Base-by-base conservation (phyloP, 2,329 filamentous ascomycete genomes). In the Pestalotiopsis sp. region DNA sequence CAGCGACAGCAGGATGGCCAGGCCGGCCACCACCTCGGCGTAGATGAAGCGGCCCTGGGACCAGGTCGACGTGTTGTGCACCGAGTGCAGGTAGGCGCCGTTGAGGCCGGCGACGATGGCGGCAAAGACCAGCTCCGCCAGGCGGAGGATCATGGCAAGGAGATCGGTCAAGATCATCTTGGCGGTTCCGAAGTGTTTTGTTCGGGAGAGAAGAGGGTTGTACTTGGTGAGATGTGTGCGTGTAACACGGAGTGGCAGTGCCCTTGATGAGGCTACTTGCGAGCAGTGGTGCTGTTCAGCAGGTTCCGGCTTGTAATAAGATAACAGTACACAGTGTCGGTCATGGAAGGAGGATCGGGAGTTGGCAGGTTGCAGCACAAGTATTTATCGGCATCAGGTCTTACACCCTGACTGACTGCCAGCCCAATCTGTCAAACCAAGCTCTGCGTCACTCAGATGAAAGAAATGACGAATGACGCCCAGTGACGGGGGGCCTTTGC, bases 71-170 rank as follows among this genome's bases (percentile, higher is more conserved):
- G 83, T 78, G 41, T 82, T 72, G 25, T 82, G 70, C 64, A 82
- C 82, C 3, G 80, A 73, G 76, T 89, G 85, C 31, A 94, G 87
- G 78, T 91, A 92, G 72, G 88, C 78, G 65, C 90, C 91, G 69
- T 91, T 89, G 70, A 94, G 84, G 70, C 91, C 92, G 27, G 91
- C 89, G 65, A 93, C 90, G 70, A 94, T 91, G 73, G 88, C 86
- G n/a, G 87, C 90, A 76, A 92, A 94, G 75, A 85, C 88, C 71
- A 95, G 85, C 82, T 93, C 85, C 73, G 84, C 85, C 13, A 87
- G 77, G 76, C 90, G 88, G 73, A 92, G 83, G 74, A 87, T 77
- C 71, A 90, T 83, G 27, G 87, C 88, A 36, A 86, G 71, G 25
- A 90, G 72, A 36, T 66, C 64, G 11, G 64, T 60, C 64, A 66